These are phyloP conservation scores for Fusarium duplospermum DNA, from an alignment of 2,329 filamentous ascomycete species.

Conservation along the genomic window DNA sequence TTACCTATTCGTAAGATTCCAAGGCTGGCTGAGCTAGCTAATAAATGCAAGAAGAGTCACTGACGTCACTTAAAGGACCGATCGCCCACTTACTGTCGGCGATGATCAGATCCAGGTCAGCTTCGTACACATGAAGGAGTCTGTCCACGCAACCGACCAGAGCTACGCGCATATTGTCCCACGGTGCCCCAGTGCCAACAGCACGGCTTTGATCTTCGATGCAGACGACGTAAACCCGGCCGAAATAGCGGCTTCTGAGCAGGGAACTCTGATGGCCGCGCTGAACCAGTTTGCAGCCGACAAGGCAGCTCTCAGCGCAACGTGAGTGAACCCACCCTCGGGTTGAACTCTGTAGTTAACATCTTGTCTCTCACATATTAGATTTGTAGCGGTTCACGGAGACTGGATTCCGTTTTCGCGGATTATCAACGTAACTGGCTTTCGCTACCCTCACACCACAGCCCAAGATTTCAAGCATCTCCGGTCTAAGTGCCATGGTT, in stretches of 20 bases:
- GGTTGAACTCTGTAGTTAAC: not conserved
- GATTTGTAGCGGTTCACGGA: not conserved
- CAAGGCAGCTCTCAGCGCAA: not conserved
- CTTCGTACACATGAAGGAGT: not conserved
- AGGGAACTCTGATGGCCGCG: not conserved
- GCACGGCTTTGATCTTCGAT: not conserved
- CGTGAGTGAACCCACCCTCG: not conserved
- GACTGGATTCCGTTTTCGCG: not conserved
- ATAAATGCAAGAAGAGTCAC: not conserved
- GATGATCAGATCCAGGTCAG: not conserved
- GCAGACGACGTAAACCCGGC: not conserved
- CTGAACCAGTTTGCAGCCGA: not conserved
- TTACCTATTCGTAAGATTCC: not conserved
- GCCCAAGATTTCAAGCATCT: not conserved
- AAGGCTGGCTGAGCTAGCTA: not conserved
- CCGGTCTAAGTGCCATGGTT: not conserved
- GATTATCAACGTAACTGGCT: not conserved
- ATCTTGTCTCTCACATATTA: not conserved
- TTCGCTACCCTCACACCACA: not conserved
- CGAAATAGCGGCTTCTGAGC: not conserved
- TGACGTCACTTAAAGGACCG: not conserved
- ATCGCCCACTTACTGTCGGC: not conserved
- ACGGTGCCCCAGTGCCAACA: not conserved
- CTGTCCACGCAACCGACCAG: not conserved
- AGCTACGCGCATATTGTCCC: not conserved